Evolutionary conservation across 306 rosid genomes (phyloP), one percentile per base, ranked within the genome.

Genomic region (Cicer bijugum): DNA sequence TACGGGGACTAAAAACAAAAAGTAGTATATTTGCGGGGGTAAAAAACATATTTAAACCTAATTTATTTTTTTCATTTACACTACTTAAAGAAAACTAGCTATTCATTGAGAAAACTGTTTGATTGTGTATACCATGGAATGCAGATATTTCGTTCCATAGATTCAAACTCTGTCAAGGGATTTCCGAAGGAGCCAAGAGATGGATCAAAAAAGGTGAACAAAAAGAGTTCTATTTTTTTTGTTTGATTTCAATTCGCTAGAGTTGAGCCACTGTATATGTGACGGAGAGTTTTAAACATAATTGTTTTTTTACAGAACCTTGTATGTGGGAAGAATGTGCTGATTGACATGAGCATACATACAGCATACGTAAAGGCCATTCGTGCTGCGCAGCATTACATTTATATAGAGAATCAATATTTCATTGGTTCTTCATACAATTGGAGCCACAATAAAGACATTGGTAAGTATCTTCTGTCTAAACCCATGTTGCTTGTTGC

Each of bases 331-430:
- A 94, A 94, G 84, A 94, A 94, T 85, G 85, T 94, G 83, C 81
- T 94, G 84, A 94, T 94, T 23, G 99, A 94, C 89, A 94, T 94
- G 99, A 94, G 99, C 85, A 94, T 94, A 84, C 99, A 94, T 51
- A 82, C 95, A 19, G 99, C 99, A 47, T 91, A 94, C 42, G 93
- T 94, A 74, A 89, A 88, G 87, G 97, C 99, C 56, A 94, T 94
- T 67, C 97, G 99, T 44, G 81, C 96, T 75, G 99, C 99, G 19
- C 99, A 94, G 75, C 97, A 90, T 84, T 91, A 80, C 82, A 87
- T 94, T 82, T 94, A 94, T 75, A 90, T 94, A 50, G 99, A 94
- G 84, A 94, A 91, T 77, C 99, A 91, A 71, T 94, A 94, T 81
- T 94, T 94, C 83, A 88, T 94, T 45, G 99, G 99, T 14, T 94